Evolutionary conservation across 257 asterid species (phyloP), one percentile per base, ranked within the genome.

Genomic region (Penstemon barbatus): DNA sequence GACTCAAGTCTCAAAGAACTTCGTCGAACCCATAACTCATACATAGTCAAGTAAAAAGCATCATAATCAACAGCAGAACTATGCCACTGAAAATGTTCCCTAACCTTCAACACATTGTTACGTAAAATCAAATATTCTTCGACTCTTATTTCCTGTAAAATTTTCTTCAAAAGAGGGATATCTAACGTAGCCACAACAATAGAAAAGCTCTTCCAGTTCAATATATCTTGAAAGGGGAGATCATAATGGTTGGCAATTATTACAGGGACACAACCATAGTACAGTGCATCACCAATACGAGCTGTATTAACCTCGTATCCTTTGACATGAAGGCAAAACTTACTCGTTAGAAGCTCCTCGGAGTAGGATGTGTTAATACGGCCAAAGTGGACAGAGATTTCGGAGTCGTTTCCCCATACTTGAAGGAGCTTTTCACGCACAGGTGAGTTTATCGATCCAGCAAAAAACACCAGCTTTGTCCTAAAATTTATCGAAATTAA

Each of bases 251-350:
- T 88, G 68, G 98, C 92, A 8, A 92, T 84, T 79, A 92, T 85
- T 63, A 92, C 85, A 7, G 98, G 98, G 72, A 92, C 81, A 57
- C 98, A 92, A 0, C 98, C 98, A 18, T 86, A 81, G 60, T 86
- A 87, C 19, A 89, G 49, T 9, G 97, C 95, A 68, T 92, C 97
- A 4, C 92, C 91, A 18, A 85, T 79, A 11, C 98, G 97, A 59
- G 98, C 98, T 5, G 98, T 92, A 82, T 92, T 92, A 65, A 92
- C 95, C 79, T 92, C 97, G 52, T 72, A 89, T 50, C 98, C 98
- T 85, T 92, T 89, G 36, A 88, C 95, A 55, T 92, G 98, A 73
- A 92, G 88, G 82, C 98, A 92, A 67, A 89, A 92, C 72, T 85
- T 92, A 85, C 96, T 92, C 18, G 48, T 53, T 5, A 84, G 75